Base-by-base conservation (phyloP, 768 basidiomycete species). In the Xanthoconium stramineum region DNA sequence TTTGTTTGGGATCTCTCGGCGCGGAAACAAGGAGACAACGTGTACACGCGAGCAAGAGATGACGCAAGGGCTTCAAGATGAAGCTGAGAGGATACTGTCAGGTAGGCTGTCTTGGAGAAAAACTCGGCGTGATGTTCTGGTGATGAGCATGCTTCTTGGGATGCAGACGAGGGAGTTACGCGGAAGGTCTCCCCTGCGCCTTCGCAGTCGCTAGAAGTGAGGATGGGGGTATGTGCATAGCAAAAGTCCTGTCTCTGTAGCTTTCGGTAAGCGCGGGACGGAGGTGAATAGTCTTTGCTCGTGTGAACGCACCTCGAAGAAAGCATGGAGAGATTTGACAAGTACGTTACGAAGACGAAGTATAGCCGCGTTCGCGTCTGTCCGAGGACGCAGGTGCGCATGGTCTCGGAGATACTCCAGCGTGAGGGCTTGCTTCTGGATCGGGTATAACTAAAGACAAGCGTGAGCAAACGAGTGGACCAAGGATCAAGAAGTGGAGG, bases 31-130 rank as follows among this genome's bases (percentile, higher is more conserved):
- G 97, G 95, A 0, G 91, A 87, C 24, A 99, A 82, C 1, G 95
- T 95, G 75, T 94, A 99, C 1, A 91, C 89, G 19, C 95, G 84
- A 0, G 88, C 81, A 17, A 95, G 72, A 0, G 91, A 81, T 8
- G 83, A 79, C 10, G 91, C 83, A 48, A 97, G 77, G 7, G 90
- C 87, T 70, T 99, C 97, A 33, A 98, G 85, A 68, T 99, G 96
- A 5, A 99, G 81, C 72, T 99, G 97, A 36, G 94, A 89, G 1
- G 95, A 98, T 9, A 98, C 97, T 2, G 95, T 96, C 32, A 99
- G 81, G 69, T 90, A 90, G 17, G 94, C 83, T 1, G 85, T 84
- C 30, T 78, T 78, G 24, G 79, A 78, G 73, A 95, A 94, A 72
- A 94, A 93, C 64, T 89, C 84, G 42, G 70, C 53, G 14, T 56